Base-by-base conservation (phyloP, 2,329 filamentous ascomycete species). In the Colletotrichum theobromicola region DNA sequence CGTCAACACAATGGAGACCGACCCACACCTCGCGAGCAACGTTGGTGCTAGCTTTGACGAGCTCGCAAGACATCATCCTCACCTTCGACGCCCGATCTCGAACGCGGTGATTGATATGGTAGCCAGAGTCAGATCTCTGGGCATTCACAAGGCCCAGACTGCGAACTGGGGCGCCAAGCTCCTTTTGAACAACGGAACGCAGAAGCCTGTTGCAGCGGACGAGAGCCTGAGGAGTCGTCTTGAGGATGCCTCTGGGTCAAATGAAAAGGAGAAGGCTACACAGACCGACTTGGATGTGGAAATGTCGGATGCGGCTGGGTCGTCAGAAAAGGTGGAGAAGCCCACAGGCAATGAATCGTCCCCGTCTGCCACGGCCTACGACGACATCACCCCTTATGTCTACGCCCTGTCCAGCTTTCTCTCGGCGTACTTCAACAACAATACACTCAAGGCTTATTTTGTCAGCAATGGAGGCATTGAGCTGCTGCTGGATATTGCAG, bases 21-120 rank as follows among this genome's bases (percentile, higher is more conserved):
- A 98, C 77, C 87, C 90, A 7, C 87, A 88, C 42, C 88, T 97
- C 72, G 90, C 96, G 12, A 90, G 90, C 34, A 91, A 92, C 50
- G 90, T 99, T 64, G 97, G 97, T 13, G 91, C 90, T 30, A 94
- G 93, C 53, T 98, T 99, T 80, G 97, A 99, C 82, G 97, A 99
- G 83, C 89, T 99, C 74, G 94, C 96, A 67, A 93, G 97, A 53
- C 97, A 99, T 81, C 97, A 99, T 79, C 97, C 97, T 1, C 89
- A 91, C 26, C 86, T 99, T 58, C 94, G 96, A 77, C 90, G 90
- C 12, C 90, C 93, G 4, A 97, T 99, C 74, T 92, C 96, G 76
- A 93, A 94, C 76, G 93, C 95, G n/a, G 92, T 98, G 18, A 90
- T 97, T 74, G 93, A 95, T 76, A 98, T 98, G 95, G 91, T 98